Evolutionary conservation across 306 rosid species (phyloP).

Genomic region (Parietaria judaica): DNA sequence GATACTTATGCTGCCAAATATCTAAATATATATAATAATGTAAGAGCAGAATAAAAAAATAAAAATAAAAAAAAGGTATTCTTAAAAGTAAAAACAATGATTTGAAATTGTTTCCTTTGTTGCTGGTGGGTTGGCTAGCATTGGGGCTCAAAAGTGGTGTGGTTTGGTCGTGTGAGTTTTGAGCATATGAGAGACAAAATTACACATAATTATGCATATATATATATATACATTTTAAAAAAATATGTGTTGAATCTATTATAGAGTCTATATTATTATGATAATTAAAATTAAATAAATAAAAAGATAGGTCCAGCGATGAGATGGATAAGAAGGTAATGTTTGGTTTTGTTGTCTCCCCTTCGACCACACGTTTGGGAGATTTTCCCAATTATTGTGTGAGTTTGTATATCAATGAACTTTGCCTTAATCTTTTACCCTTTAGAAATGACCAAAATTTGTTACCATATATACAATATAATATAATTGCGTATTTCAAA

Average conservation of each 20-base stretch:
- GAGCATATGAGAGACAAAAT: constrained; percentile 6
- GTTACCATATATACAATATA: background rate
- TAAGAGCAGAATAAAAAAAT: too few species aligned
- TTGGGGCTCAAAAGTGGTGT: constrained; percentile 1
- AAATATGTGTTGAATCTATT: too few species aligned
- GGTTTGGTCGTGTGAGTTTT: constrained; percentile 8
- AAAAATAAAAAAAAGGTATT: background rate
- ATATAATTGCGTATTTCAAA: too few species aligned
- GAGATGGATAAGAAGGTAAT: background rate
- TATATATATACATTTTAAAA: background rate
- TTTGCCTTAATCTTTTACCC: too few species aligned
- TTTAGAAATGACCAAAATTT: too few species aligned
- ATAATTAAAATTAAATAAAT: background rate
- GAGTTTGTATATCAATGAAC: background rate
- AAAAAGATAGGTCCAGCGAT: background rate
- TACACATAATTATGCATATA: background rate
- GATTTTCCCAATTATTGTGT: background rate
- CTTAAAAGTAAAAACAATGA: background rate
- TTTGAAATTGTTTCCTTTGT: background rate
- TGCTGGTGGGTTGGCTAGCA: constrained; percentile 15
- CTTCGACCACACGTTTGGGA: constrained; percentile 16
- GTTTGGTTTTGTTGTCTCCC: constrained; percentile 10
- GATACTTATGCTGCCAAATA: too few species aligned
- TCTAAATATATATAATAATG: too few species aligned
- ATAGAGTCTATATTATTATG: background rate